Evolutionary conservation across 2,329 filamentous ascomycete species (phyloP), one percentile per base, ranked within the genome.

Genomic region (Juglanconis sp.): DNA sequence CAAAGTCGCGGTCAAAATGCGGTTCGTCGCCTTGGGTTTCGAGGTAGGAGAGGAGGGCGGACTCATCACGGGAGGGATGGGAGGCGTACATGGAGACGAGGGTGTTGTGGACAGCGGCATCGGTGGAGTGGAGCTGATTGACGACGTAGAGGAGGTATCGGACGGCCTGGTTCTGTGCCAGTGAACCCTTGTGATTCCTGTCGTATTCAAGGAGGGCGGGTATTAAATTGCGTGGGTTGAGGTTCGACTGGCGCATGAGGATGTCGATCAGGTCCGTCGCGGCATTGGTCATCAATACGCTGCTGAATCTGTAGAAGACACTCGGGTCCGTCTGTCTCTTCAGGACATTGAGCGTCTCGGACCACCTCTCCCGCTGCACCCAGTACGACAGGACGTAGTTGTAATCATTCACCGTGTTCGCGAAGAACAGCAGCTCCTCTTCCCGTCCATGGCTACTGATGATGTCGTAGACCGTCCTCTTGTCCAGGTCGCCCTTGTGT

Each of bases 331-430:
- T 96, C 75, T 99, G 95, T 73, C 90, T 92, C 77, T 97, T 96
- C 56, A 99, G 81, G 46, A 98, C 92, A 58, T 86, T 85, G 65
- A 99, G 79, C 2, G 92, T 92, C 68, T 97, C 92, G 4, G 79
- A 77, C 95, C 95, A 99, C 67, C 91, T 86, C 75, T 98, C 95
- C 62, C 94, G 85, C 74, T 98, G 95, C 17, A 98, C 89, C 95
- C 95, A 99, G 74, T 99, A 99, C 9, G 91, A 91, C 13, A 99
- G 79, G 30, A 98, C 92, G 70, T 96, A 99, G 72, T 96, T 91
- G 76, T 95, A 92, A 73, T 99, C 95, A 68, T 94, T 90, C 51
- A 96, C 83, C 6, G 90, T 86, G 61, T 89, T 95, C 24, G 95
- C 95, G 75, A 93, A 99, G 76, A 88, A 95, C 0, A 99, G 81